Conservation (phyloP, 208 protist genomes). For the Acanthamoeba culbertsoni region DNA sequence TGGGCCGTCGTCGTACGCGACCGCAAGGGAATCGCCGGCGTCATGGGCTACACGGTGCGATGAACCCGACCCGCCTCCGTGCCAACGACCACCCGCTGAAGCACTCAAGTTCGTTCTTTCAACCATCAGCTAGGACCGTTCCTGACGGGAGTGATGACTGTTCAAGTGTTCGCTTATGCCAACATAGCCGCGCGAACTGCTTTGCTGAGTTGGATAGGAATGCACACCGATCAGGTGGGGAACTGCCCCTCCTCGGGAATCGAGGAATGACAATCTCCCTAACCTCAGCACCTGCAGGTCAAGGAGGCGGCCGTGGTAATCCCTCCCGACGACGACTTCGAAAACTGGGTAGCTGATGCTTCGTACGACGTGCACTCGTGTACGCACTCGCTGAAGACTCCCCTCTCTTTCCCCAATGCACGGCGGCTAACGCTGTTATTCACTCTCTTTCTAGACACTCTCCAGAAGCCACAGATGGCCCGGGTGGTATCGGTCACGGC, state of each 20-base stretch:
- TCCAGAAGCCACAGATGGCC: constrained; percentile 16
- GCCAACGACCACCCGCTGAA: no score
- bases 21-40: constrained; percentile 16
- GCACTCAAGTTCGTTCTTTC: neutral
- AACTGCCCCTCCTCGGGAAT: neutral
- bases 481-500: neutral
- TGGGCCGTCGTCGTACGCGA: constrained; percentile 28
- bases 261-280: neutral
- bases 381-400: neutral
- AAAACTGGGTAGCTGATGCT: neutral
- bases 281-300: neutral
- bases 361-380: neutral
- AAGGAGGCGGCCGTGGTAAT: neutral
- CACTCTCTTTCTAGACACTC: neutral
- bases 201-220: neutral
- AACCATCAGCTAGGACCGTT: neutral
- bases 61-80: neutral
- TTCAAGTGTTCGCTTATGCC: neutral
- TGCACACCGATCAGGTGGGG: neutral
- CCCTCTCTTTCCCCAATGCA: neutral
- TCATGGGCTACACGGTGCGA: neutral
- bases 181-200: neutral
- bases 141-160: neutral
- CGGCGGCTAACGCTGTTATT: neutral
- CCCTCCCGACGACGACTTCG: neutral